Evolutionary conservation across 106 monocot species (phyloP), one percentile per base, ranked within the genome.

Genomic region (Platanthera guangdongensis): DNA sequence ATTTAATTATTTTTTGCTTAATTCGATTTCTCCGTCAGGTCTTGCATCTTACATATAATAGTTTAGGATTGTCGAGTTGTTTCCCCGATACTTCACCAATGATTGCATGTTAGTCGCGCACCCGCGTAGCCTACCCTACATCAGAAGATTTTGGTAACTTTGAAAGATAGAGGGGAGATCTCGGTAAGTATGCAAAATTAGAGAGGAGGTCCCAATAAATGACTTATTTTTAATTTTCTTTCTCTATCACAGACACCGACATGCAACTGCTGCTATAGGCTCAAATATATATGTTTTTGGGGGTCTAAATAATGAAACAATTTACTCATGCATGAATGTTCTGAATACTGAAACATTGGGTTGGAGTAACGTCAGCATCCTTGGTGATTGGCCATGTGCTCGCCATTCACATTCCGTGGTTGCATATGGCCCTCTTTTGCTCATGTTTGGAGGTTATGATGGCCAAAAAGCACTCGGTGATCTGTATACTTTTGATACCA

Each of bases 391-490:
- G 76, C 96, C 96, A 11, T 84, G 81, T 81, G 84, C 93, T 87
- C 93, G 96, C 1, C 93, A 97, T 75, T 97, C 96, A 75, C 90
- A 97, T 87, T 82, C 85, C 76, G 25, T 93, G 77, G 80, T 89
- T 47, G 83, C 91, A 49, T 50, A 80, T 83, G 90, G 83, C 19
- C 65, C 87, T 55, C 65, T 77, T 32, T 78, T 97, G 18, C 87
- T 82, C 76, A 76, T 93, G 83, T 97, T 97, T 88, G 96, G 96
- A 52, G 96, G 96, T 55, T 84, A 87, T 83, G 82, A 97, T 83
- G 93, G 93, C 53, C 72, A 88, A 50, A 87, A 83, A 71, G 91
- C 89, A 83, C 82, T 97, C 19, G 83, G 83, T 71, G 93, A 97
- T 68, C 73, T 97, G 8, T 86, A 89, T 47, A 89, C 77, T 83